Conservation (phyloP, 768 basidiomycete species). For the Hirschioporus abietinus region DNA sequence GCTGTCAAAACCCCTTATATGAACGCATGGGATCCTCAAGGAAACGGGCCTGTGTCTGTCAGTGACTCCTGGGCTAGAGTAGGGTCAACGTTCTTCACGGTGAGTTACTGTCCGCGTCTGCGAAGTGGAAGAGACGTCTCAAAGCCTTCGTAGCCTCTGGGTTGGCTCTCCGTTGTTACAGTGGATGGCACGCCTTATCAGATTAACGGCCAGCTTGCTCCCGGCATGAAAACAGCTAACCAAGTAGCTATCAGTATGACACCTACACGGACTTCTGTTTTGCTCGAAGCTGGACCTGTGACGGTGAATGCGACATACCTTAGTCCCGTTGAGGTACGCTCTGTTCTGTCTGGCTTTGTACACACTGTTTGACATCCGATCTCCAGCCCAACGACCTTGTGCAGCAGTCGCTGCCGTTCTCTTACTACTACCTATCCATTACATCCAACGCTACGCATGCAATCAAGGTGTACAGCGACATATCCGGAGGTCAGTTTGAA, state of each 20-base stretch:
- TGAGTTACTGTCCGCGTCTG: background rate
- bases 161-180: background rate
- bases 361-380: background rate
- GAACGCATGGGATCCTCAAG: conserved; percentile 7
- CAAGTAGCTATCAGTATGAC: conserved; percentile 31
- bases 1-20: conserved; percentile 8
- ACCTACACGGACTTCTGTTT: conserved; percentile 59
- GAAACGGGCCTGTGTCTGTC: background rate
- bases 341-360: background rate
- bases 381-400: conserved; percentile 50
- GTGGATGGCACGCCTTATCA: background rate
- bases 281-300: conserved; percentile 56
- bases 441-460: conserved; percentile 39
- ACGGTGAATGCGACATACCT: conserved; percentile 59
- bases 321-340: conserved; percentile 59
- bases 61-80: background rate
- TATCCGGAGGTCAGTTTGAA: conserved; percentile 33
- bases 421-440: conserved; percentile 49
- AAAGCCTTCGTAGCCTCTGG: background rate
- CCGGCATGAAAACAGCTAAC: background rate
- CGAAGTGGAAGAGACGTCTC: background rate
- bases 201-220: background rate
- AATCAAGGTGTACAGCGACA: conserved; percentile 57
- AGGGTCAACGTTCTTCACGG: background rate
- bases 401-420: conserved; percentile 57